phyloP scores from a whole-genome alignment of 1,284 basidiomycete species.

The Cutaneotrichosporon mucoides region DNA sequence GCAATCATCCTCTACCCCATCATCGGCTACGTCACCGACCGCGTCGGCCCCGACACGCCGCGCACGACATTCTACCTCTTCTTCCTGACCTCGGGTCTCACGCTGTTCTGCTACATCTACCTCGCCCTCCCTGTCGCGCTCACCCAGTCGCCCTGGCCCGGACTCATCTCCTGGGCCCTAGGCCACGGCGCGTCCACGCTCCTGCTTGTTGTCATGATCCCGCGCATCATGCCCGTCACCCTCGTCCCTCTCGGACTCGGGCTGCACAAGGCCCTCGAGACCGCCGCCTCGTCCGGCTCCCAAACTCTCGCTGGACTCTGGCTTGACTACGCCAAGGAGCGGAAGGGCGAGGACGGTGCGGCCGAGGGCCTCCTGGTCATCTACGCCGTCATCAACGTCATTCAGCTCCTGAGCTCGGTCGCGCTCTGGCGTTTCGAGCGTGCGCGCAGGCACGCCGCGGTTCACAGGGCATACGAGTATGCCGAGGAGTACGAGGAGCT shows the following conservation, averaged over 20 bases:
- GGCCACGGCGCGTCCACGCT: constrained; percentile 69
- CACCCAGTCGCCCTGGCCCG: constrained; percentile 61
- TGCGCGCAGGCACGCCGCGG: constrained; percentile 9
- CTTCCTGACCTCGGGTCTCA: constrained; percentile 60
- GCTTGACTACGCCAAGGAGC: constrained; percentile 52
- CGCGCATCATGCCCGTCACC: constrained; percentile 63
- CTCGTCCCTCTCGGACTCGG: constrained; percentile 74
- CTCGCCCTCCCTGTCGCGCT: constrained; percentile 58
- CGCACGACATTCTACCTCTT: constrained; percentile 58
- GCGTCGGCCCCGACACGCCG: constrained; percentile 19
- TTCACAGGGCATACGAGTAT: neutral
- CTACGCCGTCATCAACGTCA: constrained; percentile 59
- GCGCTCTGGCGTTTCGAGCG: constrained; percentile 52
- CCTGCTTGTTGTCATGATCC: constrained; percentile 68
- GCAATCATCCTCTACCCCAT: constrained; percentile 69
- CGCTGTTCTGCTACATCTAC: constrained; percentile 63
- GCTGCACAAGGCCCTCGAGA: constrained; percentile 71
- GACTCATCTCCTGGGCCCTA: constrained; percentile 60
- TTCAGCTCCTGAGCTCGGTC: constrained; percentile 58
- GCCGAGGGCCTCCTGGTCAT: constrained; percentile 57
- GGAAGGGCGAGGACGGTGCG: constrained; percentile 1
- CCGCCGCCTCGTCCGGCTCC: constrained; percentile 64
- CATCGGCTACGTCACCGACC: constrained; percentile 58
- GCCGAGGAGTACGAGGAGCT: constrained; percentile 25
- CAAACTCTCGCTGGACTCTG: constrained; percentile 65